Base-by-base conservation (phyloP, 352 stramenopile genomes). In the Vaucheria bursata region DNA sequence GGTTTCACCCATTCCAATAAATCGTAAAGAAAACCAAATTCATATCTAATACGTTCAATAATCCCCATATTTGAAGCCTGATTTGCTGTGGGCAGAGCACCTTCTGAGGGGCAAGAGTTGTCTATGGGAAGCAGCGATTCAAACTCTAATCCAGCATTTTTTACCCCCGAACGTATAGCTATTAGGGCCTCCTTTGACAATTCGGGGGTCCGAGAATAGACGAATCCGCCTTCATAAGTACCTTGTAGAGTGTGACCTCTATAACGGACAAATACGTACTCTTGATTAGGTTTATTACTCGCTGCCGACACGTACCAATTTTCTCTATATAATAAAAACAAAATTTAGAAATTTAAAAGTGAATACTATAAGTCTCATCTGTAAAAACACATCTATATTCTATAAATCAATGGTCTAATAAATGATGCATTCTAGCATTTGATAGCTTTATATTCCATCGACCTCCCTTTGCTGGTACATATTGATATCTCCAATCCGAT, bases 141-240 rank as follows among this genome's bases (percentile, higher is more conserved):
- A 1, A 70, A 70, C 38, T 80, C 75, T 18, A 80, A 71, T 6
- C 75, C 75, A 39, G 73, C 64, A 32, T 89, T 80, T 53, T 87
- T 84, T 34, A 88, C 89, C 70, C 91, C 90, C 49, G 83, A 50
- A 74, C 90, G 90, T 2, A 93, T 88, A 65, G 89, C 89, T 34
- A 85, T 75, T 86, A 90, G 87, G 25, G 85, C 85, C 64, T 84
- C 80, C 7, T 79, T 79, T 66, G 85, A 82, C 5, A 93, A 83
- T 4, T 75, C 77, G 39, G 86, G 83, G 12, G 87, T 86, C 8
- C 88, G 87, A 49, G 86, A 87, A 84, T 94, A 94, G 35, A 94
- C 85, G 78, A 93, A 93, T n/a, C 88, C 88, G 31, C 89, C 89
- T 37, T 92, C 87, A 80, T 94, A 94, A 40, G 87, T 93, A 49